These are phyloP conservation scores for Fomitopsis pinicola DNA, from an alignment of 1,284 basidiomycete genomes.

Conservation along the genomic window DNA sequence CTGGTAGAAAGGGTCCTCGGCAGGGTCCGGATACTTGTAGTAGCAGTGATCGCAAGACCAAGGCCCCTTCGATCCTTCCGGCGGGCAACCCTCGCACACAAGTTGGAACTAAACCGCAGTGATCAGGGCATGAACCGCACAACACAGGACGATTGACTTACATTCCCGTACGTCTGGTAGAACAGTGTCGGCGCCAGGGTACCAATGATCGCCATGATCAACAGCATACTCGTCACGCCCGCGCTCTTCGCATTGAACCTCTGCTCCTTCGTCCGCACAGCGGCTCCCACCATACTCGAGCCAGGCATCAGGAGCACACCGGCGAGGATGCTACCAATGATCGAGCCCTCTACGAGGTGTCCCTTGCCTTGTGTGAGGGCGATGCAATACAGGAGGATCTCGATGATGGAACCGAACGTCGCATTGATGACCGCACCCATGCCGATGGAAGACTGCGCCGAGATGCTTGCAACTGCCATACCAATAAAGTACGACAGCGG, in stretches of 20 bases:
- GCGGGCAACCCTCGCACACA: slow-evolving; percentile 88
- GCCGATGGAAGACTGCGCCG: slow-evolving; percentile 96
- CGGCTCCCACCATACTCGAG: slow-evolving; percentile 94
- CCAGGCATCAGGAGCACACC: slow-evolving; percentile 98
- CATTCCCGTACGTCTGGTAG: slow-evolving; percentile 98
- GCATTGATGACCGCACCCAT: slow-evolving; percentile 99
- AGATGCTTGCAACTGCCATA: slow-evolving; percentile 99
- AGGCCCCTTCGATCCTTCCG: slow-evolving; percentile 38
- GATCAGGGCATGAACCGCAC: slow-evolving; percentile 1
- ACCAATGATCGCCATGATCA: slow-evolving; percentile 99
- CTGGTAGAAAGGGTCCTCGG: slow-evolving; percentile 95
- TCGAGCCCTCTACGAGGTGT: slow-evolving; percentile 93
- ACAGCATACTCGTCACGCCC: slow-evolving; percentile 98
- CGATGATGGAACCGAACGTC: slow-evolving; percentile 97
- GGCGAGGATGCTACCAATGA: slow-evolving; percentile 91
- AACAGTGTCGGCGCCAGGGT: slow-evolving; percentile 95
- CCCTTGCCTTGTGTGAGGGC: slow-evolving; percentile 90
- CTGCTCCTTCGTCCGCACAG: slow-evolving; percentile 89
- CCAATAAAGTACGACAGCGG: slow-evolving; percentile 99
- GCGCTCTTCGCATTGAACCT: slow-evolving; percentile 98
- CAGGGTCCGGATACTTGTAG: slow-evolving; percentile 93
- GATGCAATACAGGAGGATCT: slow-evolving; percentile 92
- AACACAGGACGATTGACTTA: slow-evolving; percentile 40
- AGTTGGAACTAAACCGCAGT: slow-evolving; percentile 75
- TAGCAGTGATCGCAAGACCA: slow-evolving; percentile 94